A percentile compares a stretch with the other conserved stretches of the same genome.
These are phyloP conservation scores for Aspergillus texensis DNA, from an alignment of 2,329 filamentous ascomycete species.

Conservation along the genomic window DNA sequence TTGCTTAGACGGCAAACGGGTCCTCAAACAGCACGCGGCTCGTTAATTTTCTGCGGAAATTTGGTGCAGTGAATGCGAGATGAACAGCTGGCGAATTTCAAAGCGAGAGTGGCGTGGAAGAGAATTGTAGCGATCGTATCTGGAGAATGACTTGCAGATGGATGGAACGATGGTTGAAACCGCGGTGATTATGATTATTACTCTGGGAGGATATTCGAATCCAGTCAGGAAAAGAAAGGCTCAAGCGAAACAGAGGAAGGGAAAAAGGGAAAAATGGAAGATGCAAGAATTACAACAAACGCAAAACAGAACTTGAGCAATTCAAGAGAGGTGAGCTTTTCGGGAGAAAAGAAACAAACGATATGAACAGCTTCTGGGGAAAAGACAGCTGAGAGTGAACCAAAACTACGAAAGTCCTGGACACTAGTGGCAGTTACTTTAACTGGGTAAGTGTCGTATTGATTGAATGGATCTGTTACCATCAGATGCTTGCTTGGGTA, in stretches of 20 bases:
- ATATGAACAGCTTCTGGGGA: conserved; percentile 7
- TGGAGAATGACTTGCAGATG: background rate
- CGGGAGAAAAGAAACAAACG: conserved; percentile 2
- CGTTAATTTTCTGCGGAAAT: background rate
- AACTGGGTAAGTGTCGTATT: conserved; percentile 14
- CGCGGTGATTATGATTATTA: background rate
- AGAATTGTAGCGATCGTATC: background rate
- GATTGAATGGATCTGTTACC: conserved; percentile 9
- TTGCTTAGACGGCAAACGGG: conserved; percentile 11
- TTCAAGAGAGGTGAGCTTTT: background rate
- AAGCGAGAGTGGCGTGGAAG: conserved; percentile 14
- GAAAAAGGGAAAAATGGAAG: no score
- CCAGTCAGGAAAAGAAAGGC: background rate
- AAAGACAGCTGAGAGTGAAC: background rate
- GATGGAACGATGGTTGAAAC: background rate
- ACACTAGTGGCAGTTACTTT: conserved; percentile 4
- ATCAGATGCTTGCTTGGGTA: background rate
- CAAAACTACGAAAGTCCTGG: background rate
- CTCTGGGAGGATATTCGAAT: background rate
- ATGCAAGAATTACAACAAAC: background rate
- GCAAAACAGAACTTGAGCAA: background rate
- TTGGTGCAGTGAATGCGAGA: background rate
- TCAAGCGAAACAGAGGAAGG: background rate
- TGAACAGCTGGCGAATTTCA: conserved; percentile 3
- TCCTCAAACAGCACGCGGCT: background rate